Evolutionary conservation across 2,329 filamentous ascomycete species (phyloP).

Genomic region (Chaetomium olivaceum): DNA sequence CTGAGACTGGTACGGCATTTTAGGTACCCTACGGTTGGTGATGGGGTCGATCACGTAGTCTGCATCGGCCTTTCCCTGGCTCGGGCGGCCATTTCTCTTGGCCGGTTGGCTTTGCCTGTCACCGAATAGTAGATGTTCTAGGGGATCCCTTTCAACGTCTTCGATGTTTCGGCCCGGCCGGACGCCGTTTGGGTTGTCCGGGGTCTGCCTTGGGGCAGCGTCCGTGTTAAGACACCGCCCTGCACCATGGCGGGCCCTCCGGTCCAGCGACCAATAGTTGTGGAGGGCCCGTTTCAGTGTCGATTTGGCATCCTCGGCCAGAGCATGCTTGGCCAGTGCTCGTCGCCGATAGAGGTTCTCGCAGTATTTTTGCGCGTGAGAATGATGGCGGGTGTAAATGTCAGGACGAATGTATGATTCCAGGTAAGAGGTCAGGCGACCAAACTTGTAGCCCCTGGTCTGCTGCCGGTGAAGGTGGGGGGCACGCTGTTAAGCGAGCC

Average conservation of each 20-base stretch:
- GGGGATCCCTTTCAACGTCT: slow-evolving; percentile 47
- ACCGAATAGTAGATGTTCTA: slow-evolving; percentile 47
- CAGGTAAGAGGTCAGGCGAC: slow-evolving; percentile 44
- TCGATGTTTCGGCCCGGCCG: slow-evolving; percentile 46
- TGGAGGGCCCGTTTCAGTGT: slow-evolving; percentile 46
- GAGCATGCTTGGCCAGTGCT: slow-evolving; percentile 47
- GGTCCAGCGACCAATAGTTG: slow-evolving; percentile 40
- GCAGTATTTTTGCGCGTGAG: slow-evolving; percentile 48
- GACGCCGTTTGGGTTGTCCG: slow-evolving; percentile 41
- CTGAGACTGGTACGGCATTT: slow-evolving; percentile 39
- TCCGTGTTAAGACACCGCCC: slow-evolving; percentile 41
- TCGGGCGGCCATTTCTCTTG: background rate
- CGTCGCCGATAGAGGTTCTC: slow-evolving; percentile 48
- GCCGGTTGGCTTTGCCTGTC: slow-evolving; percentile 19
- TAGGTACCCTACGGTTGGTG: slow-evolving; percentile 54
- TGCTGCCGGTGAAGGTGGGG: slow-evolving; percentile 44
- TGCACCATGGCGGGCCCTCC: slow-evolving; percentile 30
- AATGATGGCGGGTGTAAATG: slow-evolving; percentile 45
- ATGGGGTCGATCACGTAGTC: slow-evolving; percentile 58
- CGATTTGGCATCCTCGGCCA: slow-evolving; percentile 40
- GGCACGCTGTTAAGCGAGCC: slow-evolving; percentile 22
- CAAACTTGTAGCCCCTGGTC: slow-evolving; percentile 51
- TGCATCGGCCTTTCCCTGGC: slow-evolving; percentile 12
- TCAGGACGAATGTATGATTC: slow-evolving; percentile 43
- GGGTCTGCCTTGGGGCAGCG: slow-evolving; percentile 36